A percentile compares a stretch with the other conserved stretches of the same genome.
phyloP scores from a whole-genome alignment of 2,329 filamentous ascomycete genomes.

The Dothistroma septosporum region DNA sequence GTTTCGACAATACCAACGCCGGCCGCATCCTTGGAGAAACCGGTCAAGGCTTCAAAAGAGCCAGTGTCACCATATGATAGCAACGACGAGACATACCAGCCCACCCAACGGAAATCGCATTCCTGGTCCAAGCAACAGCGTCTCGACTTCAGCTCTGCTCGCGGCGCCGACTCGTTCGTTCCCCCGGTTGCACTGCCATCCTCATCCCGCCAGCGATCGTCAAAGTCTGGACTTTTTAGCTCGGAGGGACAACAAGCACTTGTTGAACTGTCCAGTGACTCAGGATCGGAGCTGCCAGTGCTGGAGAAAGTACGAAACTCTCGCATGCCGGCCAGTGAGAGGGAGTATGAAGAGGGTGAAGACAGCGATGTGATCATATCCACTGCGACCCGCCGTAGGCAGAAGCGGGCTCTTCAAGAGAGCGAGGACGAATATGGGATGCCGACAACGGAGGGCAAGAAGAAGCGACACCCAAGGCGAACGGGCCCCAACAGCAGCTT shows the following conservation, averaged over 20 bases:
- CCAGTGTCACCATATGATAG: conserved; percentile 18
- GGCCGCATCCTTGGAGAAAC: conserved; percentile 19
- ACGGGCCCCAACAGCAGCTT: conserved; percentile 22
- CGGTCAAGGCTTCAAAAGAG: conserved; percentile 14
- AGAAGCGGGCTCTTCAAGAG: conserved; percentile 11
- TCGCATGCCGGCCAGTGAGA: too few relatives aligned
- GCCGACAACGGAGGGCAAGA: conserved; percentile 29
- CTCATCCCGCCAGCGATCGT: conserved; percentile 15
- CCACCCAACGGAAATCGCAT: conserved; percentile 18
- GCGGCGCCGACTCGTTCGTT: conserved; percentile 23
- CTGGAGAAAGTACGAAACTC: conserved; percentile 12
- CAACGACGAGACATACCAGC: conserved; percentile 23
- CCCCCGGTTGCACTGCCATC: conserved; percentile 24
- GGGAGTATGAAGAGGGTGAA: conserved; percentile 10
- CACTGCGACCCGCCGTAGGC: neutral
- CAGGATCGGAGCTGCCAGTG: conserved; percentile 16
- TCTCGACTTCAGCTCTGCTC: conserved; percentile 29
- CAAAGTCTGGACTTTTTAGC: conserved; percentile 29
- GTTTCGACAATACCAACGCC: conserved; percentile 21
- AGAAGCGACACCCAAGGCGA: conserved; percentile 19
- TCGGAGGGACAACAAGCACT: conserved; percentile 19
- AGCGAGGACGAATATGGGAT: conserved; percentile 31
- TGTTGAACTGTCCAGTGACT: conserved; percentile 23
- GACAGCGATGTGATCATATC: conserved; percentile 12
- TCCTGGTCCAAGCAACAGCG: conserved; percentile 29